phyloP scores from a whole-genome alignment of 2,329 filamentous ascomycete genomes.

The Aspergillus chevalieri region DNA sequence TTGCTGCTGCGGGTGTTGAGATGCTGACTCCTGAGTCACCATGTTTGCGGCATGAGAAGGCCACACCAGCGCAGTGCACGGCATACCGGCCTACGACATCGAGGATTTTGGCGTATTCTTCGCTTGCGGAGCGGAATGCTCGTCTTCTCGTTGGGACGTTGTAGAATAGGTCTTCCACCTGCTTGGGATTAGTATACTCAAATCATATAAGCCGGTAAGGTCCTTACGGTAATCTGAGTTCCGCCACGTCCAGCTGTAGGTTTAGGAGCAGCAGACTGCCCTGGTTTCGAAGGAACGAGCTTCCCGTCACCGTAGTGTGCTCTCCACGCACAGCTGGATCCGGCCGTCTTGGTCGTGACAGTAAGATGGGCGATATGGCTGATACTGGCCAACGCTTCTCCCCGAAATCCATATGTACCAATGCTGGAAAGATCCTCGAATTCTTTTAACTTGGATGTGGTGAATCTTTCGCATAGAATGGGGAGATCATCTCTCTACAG shows the following conservation, averaged over 20 bases:
- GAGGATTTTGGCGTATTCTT: conserved; percentile 97
- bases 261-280: conserved; percentile 78
- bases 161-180: conserved; percentile 93
- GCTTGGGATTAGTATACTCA: conserved; percentile 1
- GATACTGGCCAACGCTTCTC: conserved; percentile 93
- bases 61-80: conserved; percentile 83
- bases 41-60: conserved; percentile 94
- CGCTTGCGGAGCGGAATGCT: conserved; percentile 84
- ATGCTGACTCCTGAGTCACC: conserved; percentile 80
- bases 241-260: conserved; percentile 80
- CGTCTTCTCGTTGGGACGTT: conserved; percentile 82
- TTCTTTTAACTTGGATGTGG: conserved; percentile 86
- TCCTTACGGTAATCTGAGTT: conserved; percentile 75
- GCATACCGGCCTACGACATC: conserved; percentile 92
- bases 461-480: conserved; percentile 92
- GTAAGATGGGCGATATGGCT: conserved; percentile 95
- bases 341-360: conserved; percentile 87
- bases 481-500: conserved; percentile 76
- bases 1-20: conserved; percentile 68
- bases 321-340: conserved; percentile 83
- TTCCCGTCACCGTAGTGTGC: conserved; percentile 81
- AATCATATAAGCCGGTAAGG: not conserved
- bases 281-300: conserved; percentile 75
- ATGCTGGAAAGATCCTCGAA: conserved; percentile 91
- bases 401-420: conserved; percentile 93